phyloP scores from a whole-genome alignment of 345 rosid species.

The Gynandropsis gynandra region DNA sequence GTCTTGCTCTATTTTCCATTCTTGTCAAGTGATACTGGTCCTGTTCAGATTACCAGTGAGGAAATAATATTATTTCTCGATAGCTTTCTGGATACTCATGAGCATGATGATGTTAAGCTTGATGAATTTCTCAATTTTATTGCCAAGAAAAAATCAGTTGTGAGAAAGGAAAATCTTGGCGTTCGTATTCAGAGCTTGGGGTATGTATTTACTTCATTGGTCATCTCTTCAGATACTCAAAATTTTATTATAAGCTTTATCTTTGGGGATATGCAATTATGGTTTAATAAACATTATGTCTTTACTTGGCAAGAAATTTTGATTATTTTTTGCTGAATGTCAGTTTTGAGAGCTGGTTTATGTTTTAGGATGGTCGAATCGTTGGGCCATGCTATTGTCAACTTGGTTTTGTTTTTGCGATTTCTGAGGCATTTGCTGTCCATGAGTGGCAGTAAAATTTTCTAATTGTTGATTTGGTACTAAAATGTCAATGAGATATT shows the following conservation, averaged over 20 bases:
- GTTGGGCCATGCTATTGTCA: background rate
- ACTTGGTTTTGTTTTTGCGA: constrained; percentile 4
- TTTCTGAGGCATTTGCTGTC: constrained; percentile 1
- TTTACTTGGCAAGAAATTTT: background rate
- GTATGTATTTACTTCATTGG: constrained; percentile 32
- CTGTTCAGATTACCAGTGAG: constrained; percentile 51
- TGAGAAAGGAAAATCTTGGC: constrained; percentile 61
- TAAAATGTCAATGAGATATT: constrained; percentile 1
- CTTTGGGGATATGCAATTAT: constrained; percentile 4
- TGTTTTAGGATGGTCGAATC: background rate
- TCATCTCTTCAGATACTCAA: constrained; percentile 5
- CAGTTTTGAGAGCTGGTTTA: background rate
- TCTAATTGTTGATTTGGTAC: background rate
- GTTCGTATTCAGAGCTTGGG: constrained; percentile 68
- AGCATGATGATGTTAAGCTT: constrained; percentile 31
- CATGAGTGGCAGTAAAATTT: constrained; percentile 1
- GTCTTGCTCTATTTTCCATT: constrained; percentile 59
- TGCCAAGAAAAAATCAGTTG: constrained; percentile 44
- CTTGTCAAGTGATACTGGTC: constrained; percentile 32
- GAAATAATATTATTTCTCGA: constrained; percentile 48
- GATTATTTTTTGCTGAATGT: background rate
- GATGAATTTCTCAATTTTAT: constrained; percentile 65
- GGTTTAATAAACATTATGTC: background rate
- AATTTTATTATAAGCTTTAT: constrained; percentile 7
- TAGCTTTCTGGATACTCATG: constrained; percentile 34